Evolutionary conservation across 2,329 filamentous ascomycete species (phyloP), one percentile per base, ranked within the genome.

Genomic region (Camptophora hylomeconis): DNA sequence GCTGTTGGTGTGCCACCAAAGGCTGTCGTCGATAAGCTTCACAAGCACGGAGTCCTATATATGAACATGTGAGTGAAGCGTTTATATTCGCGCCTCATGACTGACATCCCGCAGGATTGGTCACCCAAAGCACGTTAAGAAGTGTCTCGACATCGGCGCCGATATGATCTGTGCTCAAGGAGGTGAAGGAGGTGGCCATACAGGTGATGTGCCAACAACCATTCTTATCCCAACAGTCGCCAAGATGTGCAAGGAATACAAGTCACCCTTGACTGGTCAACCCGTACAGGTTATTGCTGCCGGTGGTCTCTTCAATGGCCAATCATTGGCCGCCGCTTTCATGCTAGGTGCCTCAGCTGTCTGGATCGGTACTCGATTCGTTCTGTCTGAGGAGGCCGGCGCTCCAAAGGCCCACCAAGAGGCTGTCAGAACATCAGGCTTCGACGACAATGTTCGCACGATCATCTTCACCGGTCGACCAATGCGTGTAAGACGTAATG

Each of bases 151-250:
- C 28, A 71, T 86, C 35, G 89, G 86, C 42, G 82, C 76, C 46
- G 89, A 98, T 60, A 80, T 98, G 49, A 95, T 98, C 64, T 95
- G 87, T 65, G 89, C 89, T 29, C 89, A 98, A 65, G 89, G 89
- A 53, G 87, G 89, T 47, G 89, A 98, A 65, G 89, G 89, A 41
- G 89, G 89, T 54, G 89, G 89, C 44, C 86, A 94, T 67, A 94
- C 41, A 17, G 89, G 89, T 49, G 80, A 94, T 56, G 80, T 93
- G 20, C 83, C 89, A 41, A 95, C 87, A 16, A 73, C 82, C 2
- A 63, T 98, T 44, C 75, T 98, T 40, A 95, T 95, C 54, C 89
- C 89, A 31, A 78, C 86, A 33, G 84, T 92, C 36, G 86, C 84
- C 47, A 73, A 87, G 46, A 67, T 86, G 46, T 75, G 72, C 63